These are phyloP conservation scores for Cyberlindnera saturnus DNA, from an alignment of 805 yeast species.

Conservation along the genomic window DNA sequence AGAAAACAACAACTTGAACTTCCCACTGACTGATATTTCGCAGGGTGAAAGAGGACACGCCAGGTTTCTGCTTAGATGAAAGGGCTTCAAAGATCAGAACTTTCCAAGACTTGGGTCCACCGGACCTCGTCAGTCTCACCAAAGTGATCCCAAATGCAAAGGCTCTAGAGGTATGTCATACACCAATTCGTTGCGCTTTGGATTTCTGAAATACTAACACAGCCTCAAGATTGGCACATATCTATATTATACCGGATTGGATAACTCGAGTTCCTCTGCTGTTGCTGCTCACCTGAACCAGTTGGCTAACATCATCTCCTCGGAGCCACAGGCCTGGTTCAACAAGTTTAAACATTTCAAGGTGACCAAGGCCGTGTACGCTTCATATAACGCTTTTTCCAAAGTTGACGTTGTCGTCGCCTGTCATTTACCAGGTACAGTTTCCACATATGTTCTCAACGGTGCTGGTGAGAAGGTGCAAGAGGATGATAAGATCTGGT, in stretches of 20 bases:
- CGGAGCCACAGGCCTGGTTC: constrained; percentile 71
- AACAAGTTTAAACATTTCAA: constrained; percentile 66
- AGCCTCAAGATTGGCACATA: constrained; percentile 50
- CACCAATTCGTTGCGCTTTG: too few relatives aligned
- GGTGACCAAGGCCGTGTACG: constrained; percentile 65
- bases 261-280: constrained; percentile 69
- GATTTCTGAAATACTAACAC: constrained; percentile 5
- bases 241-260: constrained; percentile 69
- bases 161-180: constrained; percentile 20
- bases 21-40: constrained; percentile 12
- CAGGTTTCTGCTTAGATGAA: constrained; percentile 57
- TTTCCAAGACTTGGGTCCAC: constrained; percentile 67
- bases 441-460: constrained; percentile 44
- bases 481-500: constrained; percentile 49
- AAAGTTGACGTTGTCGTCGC: constrained; percentile 64
- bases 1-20: neutral
- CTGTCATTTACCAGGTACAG: constrained; percentile 72
- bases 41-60: constrained; percentile 51
- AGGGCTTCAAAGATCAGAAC: constrained; percentile 54
- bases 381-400: constrained; percentile 68
- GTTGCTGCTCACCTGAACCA: constrained; percentile 71
- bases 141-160: constrained; percentile 56
- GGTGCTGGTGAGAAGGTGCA: constrained; percentile 43
- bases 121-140: constrained; percentile 58
- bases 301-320: constrained; percentile 56